A percentile compares a stretch with the other conserved stretches of the same genome.
These are phyloP conservation scores for Saccharomyces paradoxus DNA, from an alignment of 805 yeast genomes.

Conservation along the genomic window DNA sequence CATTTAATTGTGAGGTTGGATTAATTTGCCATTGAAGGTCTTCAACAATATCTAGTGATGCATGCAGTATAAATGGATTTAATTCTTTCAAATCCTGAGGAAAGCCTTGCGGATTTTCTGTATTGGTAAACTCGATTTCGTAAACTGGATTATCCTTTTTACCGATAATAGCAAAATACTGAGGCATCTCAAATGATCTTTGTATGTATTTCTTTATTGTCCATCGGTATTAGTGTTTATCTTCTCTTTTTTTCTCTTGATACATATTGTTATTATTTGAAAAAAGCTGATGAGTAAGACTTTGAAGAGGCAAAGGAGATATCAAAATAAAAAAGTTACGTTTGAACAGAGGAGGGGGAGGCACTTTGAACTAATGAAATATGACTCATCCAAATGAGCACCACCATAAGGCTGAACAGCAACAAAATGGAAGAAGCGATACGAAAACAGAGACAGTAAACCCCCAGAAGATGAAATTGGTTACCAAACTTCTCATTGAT, in stretches of 20 bases:
- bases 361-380: neutral
- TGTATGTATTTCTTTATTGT: neutral
- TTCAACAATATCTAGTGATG: slow-evolving; percentile 86
- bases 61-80: slow-evolving; percentile 80
- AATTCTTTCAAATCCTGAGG: slow-evolving; percentile 66
- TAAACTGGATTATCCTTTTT: slow-evolving; percentile 79
- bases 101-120: slow-evolving; percentile 50
- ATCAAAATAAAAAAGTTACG: neutral
- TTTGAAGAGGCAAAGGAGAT: neutral
- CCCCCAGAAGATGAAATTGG: slow-evolving; percentile 14
- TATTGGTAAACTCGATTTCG: slow-evolving; percentile 58
- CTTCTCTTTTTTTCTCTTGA: neutral
- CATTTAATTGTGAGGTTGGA: slow-evolving; percentile 20
- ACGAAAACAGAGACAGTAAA: slow-evolving; percentile 1
- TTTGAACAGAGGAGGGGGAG: neutral
- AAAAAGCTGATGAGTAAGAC: neutral
- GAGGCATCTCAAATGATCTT: slow-evolving; percentile 44
- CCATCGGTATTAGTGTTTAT: neutral
- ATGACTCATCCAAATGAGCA: neutral
- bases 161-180: slow-evolving; percentile 82
- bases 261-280: neutral
- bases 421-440: neutral
- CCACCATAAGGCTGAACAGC: neutral
- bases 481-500: slow-evolving; percentile 22
- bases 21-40: slow-evolving; percentile 75